Percentiles rank a stretch among this genome's conserved stretches.
Conservation (phyloP, 2,329 filamentous ascomycete species). For the Xylogone sp. region DNA sequence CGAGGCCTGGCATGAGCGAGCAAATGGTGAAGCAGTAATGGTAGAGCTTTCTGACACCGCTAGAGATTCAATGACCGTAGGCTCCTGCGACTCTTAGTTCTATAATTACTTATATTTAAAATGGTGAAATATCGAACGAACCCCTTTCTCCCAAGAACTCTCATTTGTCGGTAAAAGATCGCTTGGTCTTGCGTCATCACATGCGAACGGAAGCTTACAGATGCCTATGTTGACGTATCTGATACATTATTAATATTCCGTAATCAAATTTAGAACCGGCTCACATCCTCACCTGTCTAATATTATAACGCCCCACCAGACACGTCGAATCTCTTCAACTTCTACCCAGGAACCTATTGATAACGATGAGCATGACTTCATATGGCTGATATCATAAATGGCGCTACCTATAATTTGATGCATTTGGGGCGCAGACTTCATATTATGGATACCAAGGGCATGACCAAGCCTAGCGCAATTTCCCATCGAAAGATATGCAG, state of each 20-base stretch:
- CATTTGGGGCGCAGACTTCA: not conserved
- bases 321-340: slow-evolving; percentile 5
- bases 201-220: not conserved
- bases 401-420: not conserved
- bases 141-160: not conserved
- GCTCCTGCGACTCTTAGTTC: not conserved
- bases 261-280: not conserved
- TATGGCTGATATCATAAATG: not conserved
- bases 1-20: not conserved
- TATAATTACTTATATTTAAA: not conserved
- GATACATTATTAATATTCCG: not conserved
- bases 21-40: not conserved
- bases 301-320: slow-evolving; percentile 6
- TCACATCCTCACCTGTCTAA: slow-evolving; percentile 1
- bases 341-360: slow-evolving; percentile 1
- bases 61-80: not conserved
- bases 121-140: not conserved
- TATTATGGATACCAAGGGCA: slow-evolving; percentile 9
- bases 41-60: not conserved
- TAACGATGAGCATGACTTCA: not conserved
- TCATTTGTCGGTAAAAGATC: not conserved
- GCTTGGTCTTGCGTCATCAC: not conserved
- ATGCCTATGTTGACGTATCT: not conserved
- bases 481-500: slow-evolving; percentile 6
- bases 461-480: slow-evolving; percentile 10